Base-by-base conservation (phyloP, 1,284 basidiomycete genomes). In the Trichosporon coremiiforme region DNA sequence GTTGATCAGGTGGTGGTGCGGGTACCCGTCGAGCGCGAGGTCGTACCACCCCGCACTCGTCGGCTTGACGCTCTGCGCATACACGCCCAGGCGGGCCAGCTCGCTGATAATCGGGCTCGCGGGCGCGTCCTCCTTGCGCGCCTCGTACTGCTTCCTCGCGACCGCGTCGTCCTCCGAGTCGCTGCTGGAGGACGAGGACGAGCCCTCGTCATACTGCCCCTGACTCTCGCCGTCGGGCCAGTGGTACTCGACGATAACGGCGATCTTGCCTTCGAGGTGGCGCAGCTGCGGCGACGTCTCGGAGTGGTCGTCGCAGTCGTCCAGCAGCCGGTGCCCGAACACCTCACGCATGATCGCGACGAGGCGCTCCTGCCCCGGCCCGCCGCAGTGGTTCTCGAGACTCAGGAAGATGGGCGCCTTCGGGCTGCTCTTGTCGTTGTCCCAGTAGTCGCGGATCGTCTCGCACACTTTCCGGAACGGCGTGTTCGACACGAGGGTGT, bases 191-290 rank as follows among this genome's bases (percentile, higher is more conserved):
- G 57, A 62, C 1, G 29, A 33, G 17, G 57, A 62, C 15, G 29
- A 29, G 2, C 31, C 55, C 29, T 41, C 64, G 20, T 67, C 66
- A 25, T 60, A 63, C 17, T 55, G 50, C 4, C 5, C 31, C 12
- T 57, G 38, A 6, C 29, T n/a, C 55, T 69, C 68, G 6, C 7
- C 50, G 65, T 57, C 33, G 12, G 50, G 29, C 29, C 70, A 66
- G 72, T 69, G 66, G 65, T 71, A 71, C 53, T 73, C 72, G 65
- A 71, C 72, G 45, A 73, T 73, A 66, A 71, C 66, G 50, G 66
- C 66, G 38, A 73, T 66, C 62, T 73, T 71, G 35, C 47, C 50
- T 20, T 62, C 68, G 12, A 73, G 70, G 17, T 68, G 47, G 15
- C 35, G 50, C 20, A 73, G 72, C 8, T 35, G 45, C 20, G 69